Percentiles rank a stretch among this genome's conserved stretches.
Evolutionary conservation across 2,329 filamentous ascomycete genomes (phyloP).

Genomic region (Triangularia setosa): DNA sequence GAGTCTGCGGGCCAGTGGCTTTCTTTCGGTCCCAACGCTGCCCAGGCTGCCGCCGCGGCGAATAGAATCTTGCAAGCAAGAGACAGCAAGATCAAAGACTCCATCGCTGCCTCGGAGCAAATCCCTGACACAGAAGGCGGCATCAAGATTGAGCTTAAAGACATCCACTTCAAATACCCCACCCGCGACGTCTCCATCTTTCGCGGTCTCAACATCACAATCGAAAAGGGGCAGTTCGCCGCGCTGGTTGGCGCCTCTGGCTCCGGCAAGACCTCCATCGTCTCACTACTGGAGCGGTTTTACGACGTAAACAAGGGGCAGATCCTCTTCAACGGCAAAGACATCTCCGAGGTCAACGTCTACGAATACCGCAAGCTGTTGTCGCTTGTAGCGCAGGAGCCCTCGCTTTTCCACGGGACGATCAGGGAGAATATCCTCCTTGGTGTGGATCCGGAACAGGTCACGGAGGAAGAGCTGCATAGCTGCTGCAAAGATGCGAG

Average conservation of each 20-base stretch:
- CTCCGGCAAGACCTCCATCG: conserved; percentile 69
- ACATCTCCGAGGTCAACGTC: conserved; percentile 57
- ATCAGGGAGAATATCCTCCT: conserved; percentile 67
- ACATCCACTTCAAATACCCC: conserved; percentile 59
- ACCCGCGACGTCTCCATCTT: conserved; percentile 55
- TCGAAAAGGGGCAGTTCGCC: conserved; percentile 66
- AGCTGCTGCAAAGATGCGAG: conserved; percentile 58
- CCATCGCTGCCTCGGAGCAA: conserved; percentile 29
- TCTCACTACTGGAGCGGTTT: conserved; percentile 64
- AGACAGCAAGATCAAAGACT: conserved; percentile 38
- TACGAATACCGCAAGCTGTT: conserved; percentile 60
- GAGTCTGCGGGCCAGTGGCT: conserved; percentile 65
- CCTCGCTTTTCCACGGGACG: conserved; percentile 61
- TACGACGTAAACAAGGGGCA: conserved; percentile 63
- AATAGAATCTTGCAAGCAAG: conserved; percentile 56
- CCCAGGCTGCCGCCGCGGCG: conserved; percentile 55
- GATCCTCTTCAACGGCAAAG: conserved; percentile 60
- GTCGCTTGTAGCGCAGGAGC: conserved; percentile 71
- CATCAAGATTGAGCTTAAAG: conserved; percentile 52
- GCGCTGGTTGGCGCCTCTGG: conserved; percentile 68
- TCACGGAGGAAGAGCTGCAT: conserved; percentile 50
- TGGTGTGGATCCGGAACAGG: conserved; percentile 52
- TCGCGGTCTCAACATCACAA: conserved; percentile 57
- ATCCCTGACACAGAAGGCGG: conserved; percentile 47
- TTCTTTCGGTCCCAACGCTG: conserved; percentile 61